Conservation (phyloP, 208 protist species). For the Crithidia expoeki region DNA sequence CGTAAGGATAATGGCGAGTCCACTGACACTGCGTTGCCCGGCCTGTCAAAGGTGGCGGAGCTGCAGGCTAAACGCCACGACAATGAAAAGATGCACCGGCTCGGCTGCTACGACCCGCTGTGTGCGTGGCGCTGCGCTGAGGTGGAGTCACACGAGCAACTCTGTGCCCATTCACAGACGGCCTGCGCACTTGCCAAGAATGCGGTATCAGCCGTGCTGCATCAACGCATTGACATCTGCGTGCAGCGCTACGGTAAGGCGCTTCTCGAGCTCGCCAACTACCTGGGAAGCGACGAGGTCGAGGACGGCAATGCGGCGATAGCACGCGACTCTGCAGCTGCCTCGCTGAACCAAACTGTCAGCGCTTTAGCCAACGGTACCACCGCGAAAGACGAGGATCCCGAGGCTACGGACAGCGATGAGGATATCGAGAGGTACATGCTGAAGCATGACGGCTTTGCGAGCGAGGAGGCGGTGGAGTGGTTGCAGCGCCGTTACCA, state of each 20-base stretch:
- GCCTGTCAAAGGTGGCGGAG: slow-evolving; percentile 17
- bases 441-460: slow-evolving; percentile 3
- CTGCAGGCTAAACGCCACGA: slow-evolving; percentile 21
- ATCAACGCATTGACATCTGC: slow-evolving; percentile 17
- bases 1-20: not conserved
- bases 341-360: not conserved
- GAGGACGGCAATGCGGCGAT: slow-evolving; percentile 10
- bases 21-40: slow-evolving; percentile 4
- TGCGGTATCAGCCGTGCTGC: slow-evolving; percentile 9
- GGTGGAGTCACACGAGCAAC: slow-evolving; percentile 20
- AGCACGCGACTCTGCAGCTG: slow-evolving; percentile 8
- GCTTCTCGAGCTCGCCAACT: slow-evolving; percentile 19
- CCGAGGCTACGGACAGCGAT: slow-evolving; percentile 1
- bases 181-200: slow-evolving; percentile 34
- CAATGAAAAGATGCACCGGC: not conserved
- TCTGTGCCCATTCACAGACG: slow-evolving; percentile 26
- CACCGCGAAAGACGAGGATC: not conserved
- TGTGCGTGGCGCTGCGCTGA: not conserved
- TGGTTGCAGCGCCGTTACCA: slow-evolving; percentile 38
- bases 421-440: slow-evolving; percentile 29
- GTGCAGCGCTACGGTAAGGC: slow-evolving; percentile 30
- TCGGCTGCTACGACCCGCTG: slow-evolving; percentile 25
- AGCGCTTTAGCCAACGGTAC: not conserved
- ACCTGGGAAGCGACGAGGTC: not conserved
- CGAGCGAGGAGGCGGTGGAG: slow-evolving; percentile 1